Base-by-base conservation (phyloP, 2,329 filamentous ascomycete genomes). In the Monosporascus cannonballus region DNA sequence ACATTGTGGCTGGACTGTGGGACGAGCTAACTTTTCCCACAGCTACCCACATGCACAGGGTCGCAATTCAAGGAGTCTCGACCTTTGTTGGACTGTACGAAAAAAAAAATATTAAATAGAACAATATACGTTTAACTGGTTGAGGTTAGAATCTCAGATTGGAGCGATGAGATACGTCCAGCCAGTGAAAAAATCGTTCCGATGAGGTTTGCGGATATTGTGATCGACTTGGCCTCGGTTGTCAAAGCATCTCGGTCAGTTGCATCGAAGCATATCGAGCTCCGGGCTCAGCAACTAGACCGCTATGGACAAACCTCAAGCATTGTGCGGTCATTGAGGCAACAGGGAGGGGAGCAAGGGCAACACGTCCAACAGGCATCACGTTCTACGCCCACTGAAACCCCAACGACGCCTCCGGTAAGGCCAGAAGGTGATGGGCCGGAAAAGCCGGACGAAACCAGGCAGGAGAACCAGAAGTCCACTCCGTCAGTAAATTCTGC, bases 181-280 rank as follows among this genome's bases (percentile, higher is more conserved):
- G 24, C 38, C 54, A 47, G 42, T 44, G 37, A 18, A 52, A n/a
- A 53, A 57, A 49, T 50, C 47, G 54, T 48, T 55, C 59, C 56
- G 54, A 84, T 84, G 81, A 73, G 80, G 69, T 74, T 83, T 77
- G 81, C 79, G 72, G 85, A 81, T 72, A 82, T 78, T 65, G 73
- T 77, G 57, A 75, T 91, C 66, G 89, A 92, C 73, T 74, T 87
- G 62, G 83, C 85, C 60, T 81, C 85, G 55, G 76, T 92, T 58
- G 76, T 87, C 68, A 83, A 79, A 74, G 87, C 84, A 66, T 86
- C 87, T 49, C 81, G 84, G 54, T 80, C 80, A 36, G 78, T 92
- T 55, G 86, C 85, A 48, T 70, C 77, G 48, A 84, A 80, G 67
- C 84, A 86, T 68, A 66, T 81, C 48, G 80, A 80, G 54, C 72